Conservation (phyloP, 75 land plant genomes). For the Selaginella tamariscina region DNA sequence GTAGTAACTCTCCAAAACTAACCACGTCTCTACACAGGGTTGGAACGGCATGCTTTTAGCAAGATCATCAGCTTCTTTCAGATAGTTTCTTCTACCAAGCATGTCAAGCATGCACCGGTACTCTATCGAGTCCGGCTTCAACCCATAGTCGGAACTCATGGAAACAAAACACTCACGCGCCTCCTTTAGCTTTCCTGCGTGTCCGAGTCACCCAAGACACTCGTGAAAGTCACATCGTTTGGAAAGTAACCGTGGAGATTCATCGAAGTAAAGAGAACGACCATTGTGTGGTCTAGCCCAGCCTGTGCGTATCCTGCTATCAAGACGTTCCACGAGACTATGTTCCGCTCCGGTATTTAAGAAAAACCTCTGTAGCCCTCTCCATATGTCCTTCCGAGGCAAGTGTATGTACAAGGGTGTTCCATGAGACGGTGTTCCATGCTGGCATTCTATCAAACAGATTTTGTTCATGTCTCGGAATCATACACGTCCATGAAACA, state of each 20-base stretch:
- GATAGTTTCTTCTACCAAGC: background rate
- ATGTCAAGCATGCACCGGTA: background rate
- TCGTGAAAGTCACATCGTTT: background rate
- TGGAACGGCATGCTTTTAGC: background rate
- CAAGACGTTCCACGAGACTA: background rate
- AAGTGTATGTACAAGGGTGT: background rate
- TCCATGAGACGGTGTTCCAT: background rate
- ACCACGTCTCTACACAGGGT: background rate
- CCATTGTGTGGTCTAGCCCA: background rate
- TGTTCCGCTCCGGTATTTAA: background rate
- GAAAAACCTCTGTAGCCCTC: background rate
- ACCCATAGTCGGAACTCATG: background rate
- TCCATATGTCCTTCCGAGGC: background rate
- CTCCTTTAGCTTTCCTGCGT: background rate
- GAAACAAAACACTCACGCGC: background rate
- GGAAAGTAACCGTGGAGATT: background rate
- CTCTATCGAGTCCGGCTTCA: background rate
- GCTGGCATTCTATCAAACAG: background rate
- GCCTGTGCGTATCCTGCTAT: background rate
- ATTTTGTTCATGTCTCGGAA: background rate
- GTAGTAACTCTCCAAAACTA: background rate
- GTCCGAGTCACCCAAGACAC: background rate
- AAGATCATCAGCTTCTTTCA: background rate
- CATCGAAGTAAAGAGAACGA: background rate
- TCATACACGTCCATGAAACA: background rate